Percentiles rank a stretch among this genome's conserved stretches.
Conservation (phyloP, 1,139 yeast genomes). For the Geotrichum carabidarum region DNA sequence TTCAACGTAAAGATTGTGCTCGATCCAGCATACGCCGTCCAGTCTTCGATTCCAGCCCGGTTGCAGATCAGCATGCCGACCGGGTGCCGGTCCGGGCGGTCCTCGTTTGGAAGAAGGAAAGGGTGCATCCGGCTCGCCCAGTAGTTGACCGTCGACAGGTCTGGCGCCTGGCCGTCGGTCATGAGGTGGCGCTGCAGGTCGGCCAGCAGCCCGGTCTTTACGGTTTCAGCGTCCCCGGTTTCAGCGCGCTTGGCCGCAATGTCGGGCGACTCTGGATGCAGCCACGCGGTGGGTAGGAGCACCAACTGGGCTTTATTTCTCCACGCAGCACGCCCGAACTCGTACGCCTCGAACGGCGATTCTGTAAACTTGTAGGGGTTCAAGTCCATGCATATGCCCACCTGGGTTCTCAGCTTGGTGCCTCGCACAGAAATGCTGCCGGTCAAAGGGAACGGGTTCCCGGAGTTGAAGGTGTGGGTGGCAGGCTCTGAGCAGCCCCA, state of each 20-base stretch:
- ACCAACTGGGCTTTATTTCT: constrained; percentile 50
- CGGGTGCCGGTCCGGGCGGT: constrained; percentile 25
- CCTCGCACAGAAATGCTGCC: neutral
- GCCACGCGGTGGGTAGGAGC: constrained; percentile 87
- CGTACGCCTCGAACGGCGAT: constrained; percentile 71
- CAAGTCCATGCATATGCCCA: constrained; percentile 95
- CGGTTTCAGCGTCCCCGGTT: constrained; percentile 22
- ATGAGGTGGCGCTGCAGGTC: neutral
- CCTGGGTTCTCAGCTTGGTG: constrained; percentile 32
- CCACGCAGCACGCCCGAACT: constrained; percentile 57
- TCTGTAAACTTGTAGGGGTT: constrained; percentile 75
- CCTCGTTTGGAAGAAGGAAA: constrained; percentile 39
- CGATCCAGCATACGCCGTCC: constrained; percentile 69
- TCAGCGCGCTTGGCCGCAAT: constrained; percentile 16
- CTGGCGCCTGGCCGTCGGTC: constrained; percentile 32
- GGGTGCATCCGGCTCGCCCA: constrained; percentile 76
- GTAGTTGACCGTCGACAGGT: constrained; percentile 45
- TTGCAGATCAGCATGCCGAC: constrained; percentile 54
- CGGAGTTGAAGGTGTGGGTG: constrained; percentile 16
- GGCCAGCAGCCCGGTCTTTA: constrained; percentile 15
- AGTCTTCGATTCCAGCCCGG: constrained; percentile 68
- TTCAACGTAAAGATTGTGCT: constrained; percentile 34
- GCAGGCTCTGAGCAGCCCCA: constrained; percentile 82
- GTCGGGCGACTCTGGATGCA: constrained; percentile 44
- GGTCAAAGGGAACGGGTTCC: constrained; percentile 13